Evolutionary conservation across 2,329 filamentous ascomycete species (phyloP).

Genomic region (Trichoderma polysporum): DNA sequence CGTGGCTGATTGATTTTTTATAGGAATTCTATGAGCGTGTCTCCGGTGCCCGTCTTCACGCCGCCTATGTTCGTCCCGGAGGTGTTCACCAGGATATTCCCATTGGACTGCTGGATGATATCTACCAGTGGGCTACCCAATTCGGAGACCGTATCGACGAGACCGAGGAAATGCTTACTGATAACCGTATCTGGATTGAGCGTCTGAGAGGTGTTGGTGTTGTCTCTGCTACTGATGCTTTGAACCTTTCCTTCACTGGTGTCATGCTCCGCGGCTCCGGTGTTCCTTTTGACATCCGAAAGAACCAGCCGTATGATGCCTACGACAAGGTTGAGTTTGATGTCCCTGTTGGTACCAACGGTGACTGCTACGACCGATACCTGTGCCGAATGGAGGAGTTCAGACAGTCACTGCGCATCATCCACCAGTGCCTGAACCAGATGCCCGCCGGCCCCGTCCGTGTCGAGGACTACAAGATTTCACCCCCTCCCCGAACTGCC

Average conservation of each 20-base stretch:
- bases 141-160: conserved; percentile 98
- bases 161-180: conserved; percentile 96
- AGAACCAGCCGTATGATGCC: conserved; percentile 95
- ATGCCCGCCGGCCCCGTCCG: conserved; percentile 94
- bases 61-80: conserved; percentile 93
- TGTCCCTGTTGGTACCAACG: conserved; percentile 92
- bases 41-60: conserved; percentile 93
- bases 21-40: conserved; percentile 99
- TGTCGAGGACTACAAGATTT: conserved; percentile 98
- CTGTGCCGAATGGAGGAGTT: conserved; percentile 99
- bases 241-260: conserved; percentile 95
- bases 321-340: conserved; percentile 99
- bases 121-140: conserved; percentile 99
- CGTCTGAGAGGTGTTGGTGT: conserved; percentile 90
- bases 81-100: conserved; percentile 96
- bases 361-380: conserved; percentile 99
- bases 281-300: conserved; percentile 94
- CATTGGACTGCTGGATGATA: conserved; percentile 91
- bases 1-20: neutral
- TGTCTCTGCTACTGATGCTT: conserved; percentile 85
- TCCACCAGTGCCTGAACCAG: conserved; percentile 98
- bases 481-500: conserved; percentile 88
- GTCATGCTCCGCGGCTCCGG: conserved; percentile 98
- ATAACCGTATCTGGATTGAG: conserved; percentile 99
- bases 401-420: conserved; percentile 95